Base-by-base conservation (phyloP, 1,284 basidiomycete genomes). In the Fomitopsis palustris region DNA sequence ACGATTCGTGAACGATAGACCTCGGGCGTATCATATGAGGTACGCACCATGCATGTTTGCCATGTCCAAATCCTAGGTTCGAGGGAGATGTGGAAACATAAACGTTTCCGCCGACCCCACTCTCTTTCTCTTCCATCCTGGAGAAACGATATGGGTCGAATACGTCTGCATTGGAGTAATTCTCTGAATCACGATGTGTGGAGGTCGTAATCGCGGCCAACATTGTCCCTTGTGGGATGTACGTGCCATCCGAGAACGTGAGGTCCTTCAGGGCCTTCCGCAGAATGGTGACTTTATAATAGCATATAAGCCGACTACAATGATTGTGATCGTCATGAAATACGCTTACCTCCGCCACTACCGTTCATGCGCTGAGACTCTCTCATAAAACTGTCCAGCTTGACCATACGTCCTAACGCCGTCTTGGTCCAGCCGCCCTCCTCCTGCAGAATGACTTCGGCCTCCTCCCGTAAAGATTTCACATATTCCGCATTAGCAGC, bases 311-410 rank as follows among this genome's bases (percentile, higher is more conserved):
- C 9, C 16, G 21, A 25, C 65, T 71, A 62, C 39, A 74, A 62
- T 53, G 73, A 70, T 23, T 65, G 69, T n/a, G 6, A 25, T 9
- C 9, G 29, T 59, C 42, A 33, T 54, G 37, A 47, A 45, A 31
- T 7, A 27, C 21, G 72, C 67, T n/a, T 35, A 56, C 55, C 54
- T 17, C 41, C 35, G 51, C 54, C 61, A n/a, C 72, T 61, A 0
- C 72, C 74, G 42, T 72, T 72, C 45, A 74, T 59, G 16, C 81
- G 71, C 57, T 75, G 73, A 1, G 75, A 75, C 64, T 84, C 81
- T 51, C 77, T 76, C 53, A 84, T 60, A 64, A 84, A 81, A 60
- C 80, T 83, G 61, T 84, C 82, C n/a, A 84, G 61, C 55, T 78
- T 79, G 58, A 70, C 65, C 75, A 84, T 76, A 54, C 78, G 79